Conservation (phyloP, 352 stramenopile genomes). For the Pythium volutum region DNA sequence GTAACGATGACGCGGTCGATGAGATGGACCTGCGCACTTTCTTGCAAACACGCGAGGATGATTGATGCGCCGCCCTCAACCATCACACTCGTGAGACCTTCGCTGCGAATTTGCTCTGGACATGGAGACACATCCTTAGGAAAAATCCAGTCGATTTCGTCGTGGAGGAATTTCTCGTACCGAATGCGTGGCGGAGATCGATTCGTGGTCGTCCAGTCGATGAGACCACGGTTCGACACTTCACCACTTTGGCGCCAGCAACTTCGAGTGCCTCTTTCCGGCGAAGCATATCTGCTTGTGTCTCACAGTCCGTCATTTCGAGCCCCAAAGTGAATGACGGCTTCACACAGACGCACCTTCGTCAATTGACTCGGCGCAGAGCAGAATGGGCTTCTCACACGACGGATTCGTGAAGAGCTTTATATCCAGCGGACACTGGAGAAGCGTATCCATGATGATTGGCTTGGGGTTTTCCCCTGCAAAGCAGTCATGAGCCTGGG, state of each 20-base stretch:
- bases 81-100: constrained; percentile 70
- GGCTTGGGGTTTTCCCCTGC: constrained; percentile 61
- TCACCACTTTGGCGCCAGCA: constrained; percentile 43
- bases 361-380: constrained; percentile 32
- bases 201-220: constrained; percentile 32
- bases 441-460: constrained; percentile 68
- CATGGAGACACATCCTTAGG: not conserved
- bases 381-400: constrained; percentile 70
- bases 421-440: constrained; percentile 62
- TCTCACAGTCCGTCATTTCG: not conserved
- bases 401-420: constrained; percentile 73
- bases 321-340: not conserved
- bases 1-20: constrained; percentile 75
- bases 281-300: constrained; percentile 30
- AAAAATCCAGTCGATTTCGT: not conserved
- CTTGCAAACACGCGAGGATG: constrained; percentile 62
- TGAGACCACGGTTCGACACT: constrained; percentile 28
- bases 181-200: constrained; percentile 55
- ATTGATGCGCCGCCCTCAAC: constrained; percentile 79
- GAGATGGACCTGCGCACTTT: constrained; percentile 35
- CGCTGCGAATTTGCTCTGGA: constrained; percentile 23
- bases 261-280: constrained; percentile 40
- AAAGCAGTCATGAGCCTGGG: not conserved
- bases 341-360: constrained; percentile 14
- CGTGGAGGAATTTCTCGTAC: constrained; percentile 26